phyloP scores from a whole-genome alignment of 192 early-diverging fungal genomes.

The Mortierella claussenii region DNA sequence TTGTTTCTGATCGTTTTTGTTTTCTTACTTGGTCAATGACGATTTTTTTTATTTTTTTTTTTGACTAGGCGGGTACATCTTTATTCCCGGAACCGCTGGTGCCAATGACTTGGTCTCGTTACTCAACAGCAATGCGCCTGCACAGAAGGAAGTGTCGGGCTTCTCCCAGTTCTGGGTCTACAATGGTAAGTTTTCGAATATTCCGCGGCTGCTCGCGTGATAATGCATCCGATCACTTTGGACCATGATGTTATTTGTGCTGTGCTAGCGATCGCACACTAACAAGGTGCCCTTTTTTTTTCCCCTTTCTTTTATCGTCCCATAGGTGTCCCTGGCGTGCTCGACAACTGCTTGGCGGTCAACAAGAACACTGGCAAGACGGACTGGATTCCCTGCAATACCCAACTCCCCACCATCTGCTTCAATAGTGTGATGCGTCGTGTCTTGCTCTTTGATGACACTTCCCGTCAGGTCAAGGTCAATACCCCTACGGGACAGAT shows the following conservation, averaged over 20 bases:
- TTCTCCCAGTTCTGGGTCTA: constrained; percentile 43
- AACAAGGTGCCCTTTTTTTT: neutral
- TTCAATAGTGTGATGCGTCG: constrained; percentile 35
- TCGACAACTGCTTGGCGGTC: constrained; percentile 26
- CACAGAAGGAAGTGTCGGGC: constrained; percentile 25
- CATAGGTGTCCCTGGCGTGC: constrained; percentile 5
- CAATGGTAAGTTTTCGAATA: constrained; percentile 13
- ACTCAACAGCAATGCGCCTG: constrained; percentile 33
- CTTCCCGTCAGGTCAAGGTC: constrained; percentile 33
- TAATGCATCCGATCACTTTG: neutral
- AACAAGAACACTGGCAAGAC: constrained; percentile 28
- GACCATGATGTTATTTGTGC: neutral
- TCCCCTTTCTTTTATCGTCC: neutral
- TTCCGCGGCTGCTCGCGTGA: neutral
- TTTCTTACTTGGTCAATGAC: too few species aligned
- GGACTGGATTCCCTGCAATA: constrained; percentile 19
- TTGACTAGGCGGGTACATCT: constrained; percentile 32
- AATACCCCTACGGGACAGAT: constrained; percentile 29
- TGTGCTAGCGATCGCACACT: neutral
- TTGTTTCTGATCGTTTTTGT: too few species aligned
- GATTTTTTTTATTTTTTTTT: neutral
- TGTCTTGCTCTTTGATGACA: constrained; percentile 29
- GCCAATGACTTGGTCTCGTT: constrained; percentile 18
- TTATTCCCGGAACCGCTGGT: constrained; percentile 32
- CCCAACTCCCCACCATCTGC: constrained; percentile 23